Base-by-base conservation (phyloP, 1,139 yeast species). In the Suhomyces chickasaworum region DNA sequence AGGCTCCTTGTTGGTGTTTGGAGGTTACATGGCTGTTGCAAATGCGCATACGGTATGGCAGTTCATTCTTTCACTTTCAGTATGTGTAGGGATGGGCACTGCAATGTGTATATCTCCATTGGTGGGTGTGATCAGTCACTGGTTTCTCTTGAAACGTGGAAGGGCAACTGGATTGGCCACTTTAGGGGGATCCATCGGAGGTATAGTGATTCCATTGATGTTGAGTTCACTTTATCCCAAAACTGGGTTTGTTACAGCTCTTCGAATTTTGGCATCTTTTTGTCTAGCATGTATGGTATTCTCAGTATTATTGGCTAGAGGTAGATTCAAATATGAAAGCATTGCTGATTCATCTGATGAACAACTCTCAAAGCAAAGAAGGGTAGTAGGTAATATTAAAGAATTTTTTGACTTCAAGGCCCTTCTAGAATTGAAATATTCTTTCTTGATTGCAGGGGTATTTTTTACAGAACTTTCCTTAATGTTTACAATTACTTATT, bases 391-490 rank as follows among this genome's bases (percentile, higher is more conserved):
- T 12, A 34, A 52, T 10, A 41, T 52, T 35, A 55, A 53, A 37
- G 49, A 52, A 25, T 56, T 60, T 27, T 62, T 68, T 42, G 64
- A 65, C 38, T 60, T 65, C 31, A 46, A 49, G 22, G 59, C 68
- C 16, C 52, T 69, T 38, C 56, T 51, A 38, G 55, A 67, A 61
- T 38, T 68, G 66, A 61, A 56, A 42, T 66, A 56, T 45, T 25
- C 59, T 1, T 63, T 61, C 30, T 56, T 68, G 17, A 63, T 66
- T 1, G 55, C 52, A 2, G 75, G 73, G 0, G 65, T 66, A 2
- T 69, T 82, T 15, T 67, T 78, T 43, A 70, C 80, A 15, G 91
- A 85, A 57, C 70, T 81, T 42, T 71, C 86, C 1, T 61, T 84
- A 36, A 70, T 84, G 36, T 66, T 79, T 36, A 68, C 79, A 2